phyloP scores from a whole-genome alignment of 1,284 basidiomycete genomes.

The Boletus smithii region DNA sequence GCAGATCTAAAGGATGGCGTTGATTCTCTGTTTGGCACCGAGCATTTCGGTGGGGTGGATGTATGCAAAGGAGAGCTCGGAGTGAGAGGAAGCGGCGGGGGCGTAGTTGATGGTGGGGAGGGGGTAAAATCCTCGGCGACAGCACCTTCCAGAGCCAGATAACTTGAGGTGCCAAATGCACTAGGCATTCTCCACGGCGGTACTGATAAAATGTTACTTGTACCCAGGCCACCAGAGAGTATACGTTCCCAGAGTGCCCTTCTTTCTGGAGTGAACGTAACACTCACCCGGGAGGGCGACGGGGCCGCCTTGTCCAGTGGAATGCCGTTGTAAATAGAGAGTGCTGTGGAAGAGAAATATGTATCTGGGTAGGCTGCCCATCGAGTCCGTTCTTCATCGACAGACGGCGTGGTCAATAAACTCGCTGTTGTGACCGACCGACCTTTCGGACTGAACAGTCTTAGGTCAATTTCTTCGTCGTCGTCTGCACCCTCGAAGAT shows the following conservation, averaged over 20 bases:
- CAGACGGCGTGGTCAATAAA: neutral
- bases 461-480: slow-evolving; percentile 34
- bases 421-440: neutral
- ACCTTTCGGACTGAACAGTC: slow-evolving; percentile 1
- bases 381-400: slow-evolving; percentile 29
- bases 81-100: slow-evolving; percentile 27
- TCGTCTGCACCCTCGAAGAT: slow-evolving; percentile 41
- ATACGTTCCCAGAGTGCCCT: slow-evolving; percentile 42
- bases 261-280: slow-evolving; percentile 40
- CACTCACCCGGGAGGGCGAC: slow-evolving; percentile 25
- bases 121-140: slow-evolving; percentile 10
- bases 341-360: slow-evolving; percentile 53
- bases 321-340: slow-evolving; percentile 50
- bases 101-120: slow-evolving; percentile 26
- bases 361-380: slow-evolving; percentile 64
- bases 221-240: slow-evolving; percentile 15
- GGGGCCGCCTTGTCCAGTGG: slow-evolving; percentile 33
- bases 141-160: neutral
- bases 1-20: neutral
- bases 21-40: neutral
- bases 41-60: slow-evolving; percentile 11
- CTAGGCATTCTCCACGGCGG: slow-evolving; percentile 29
- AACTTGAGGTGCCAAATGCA: slow-evolving; percentile 7
- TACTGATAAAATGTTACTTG: neutral
- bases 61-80: slow-evolving; percentile 7